phyloP scores from a whole-genome alignment of 23 red algal genomes.

The Chondrus crispus region DNA sequence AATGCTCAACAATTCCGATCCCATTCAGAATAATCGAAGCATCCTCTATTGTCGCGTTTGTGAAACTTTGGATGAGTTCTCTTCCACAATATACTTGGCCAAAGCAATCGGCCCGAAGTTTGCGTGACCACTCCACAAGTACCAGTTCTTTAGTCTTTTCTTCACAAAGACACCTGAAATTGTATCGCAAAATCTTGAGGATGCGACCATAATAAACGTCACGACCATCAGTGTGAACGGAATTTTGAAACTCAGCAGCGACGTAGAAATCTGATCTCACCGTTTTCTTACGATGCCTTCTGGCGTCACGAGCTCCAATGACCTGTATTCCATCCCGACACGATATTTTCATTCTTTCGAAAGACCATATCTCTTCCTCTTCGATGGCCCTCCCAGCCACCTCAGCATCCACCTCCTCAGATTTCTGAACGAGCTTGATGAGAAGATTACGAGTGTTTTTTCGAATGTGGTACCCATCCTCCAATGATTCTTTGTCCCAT shows the following conservation, averaged over 20 bases:
- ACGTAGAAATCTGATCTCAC: background rate
- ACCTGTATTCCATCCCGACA: background rate
- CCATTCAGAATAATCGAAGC: background rate
- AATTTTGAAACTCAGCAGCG: background rate
- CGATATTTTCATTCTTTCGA: background rate
- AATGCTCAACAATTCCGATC: background rate
- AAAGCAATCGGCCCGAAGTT: background rate
- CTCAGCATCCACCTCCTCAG: background rate
- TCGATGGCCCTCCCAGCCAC: background rate
- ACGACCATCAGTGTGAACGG: background rate
- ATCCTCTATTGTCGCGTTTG: background rate
- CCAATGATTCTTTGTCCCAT: background rate
- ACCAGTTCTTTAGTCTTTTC: background rate
- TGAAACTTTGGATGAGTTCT: background rate
- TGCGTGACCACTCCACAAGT: background rate
- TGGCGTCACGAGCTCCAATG: background rate
- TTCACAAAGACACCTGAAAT: too few relatives aligned
- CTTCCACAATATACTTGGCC: background rate
- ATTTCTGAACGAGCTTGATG: background rate
- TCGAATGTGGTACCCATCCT: background rate
- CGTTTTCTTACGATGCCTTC: background rate
- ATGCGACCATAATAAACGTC: background rate
- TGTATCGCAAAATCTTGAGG: background rate
- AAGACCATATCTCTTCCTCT: background rate
- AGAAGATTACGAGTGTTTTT: background rate